A percentile compares a stretch with the other conserved stretches of the same genome.
phyloP scores from a whole-genome alignment of 2,329 filamentous ascomycete genomes.

The Pseudodiploospora longispora region DNA sequence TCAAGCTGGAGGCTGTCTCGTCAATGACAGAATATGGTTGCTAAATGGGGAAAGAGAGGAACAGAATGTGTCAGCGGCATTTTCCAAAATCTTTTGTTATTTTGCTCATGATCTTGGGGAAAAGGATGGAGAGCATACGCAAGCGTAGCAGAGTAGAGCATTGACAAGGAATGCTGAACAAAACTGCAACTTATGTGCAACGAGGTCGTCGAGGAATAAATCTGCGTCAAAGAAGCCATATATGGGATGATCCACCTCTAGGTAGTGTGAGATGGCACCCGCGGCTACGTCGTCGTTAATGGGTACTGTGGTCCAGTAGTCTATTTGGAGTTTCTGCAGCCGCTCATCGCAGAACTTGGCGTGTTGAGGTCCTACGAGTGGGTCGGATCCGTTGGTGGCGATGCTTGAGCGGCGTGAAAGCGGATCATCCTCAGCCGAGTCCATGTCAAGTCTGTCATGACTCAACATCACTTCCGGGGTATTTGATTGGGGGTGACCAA shows the following conservation, averaged over 20 bases:
- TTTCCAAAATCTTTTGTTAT: no score
- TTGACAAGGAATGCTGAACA: slow-evolving; percentile 26
- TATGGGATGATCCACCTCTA: slow-evolving; percentile 25
- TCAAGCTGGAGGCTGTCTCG: no score
- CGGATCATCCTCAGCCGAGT: not conserved
- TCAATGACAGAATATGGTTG: no score
- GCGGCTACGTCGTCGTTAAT: slow-evolving; percentile 22
- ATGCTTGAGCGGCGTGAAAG: not conserved
- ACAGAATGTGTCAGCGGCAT: no score
- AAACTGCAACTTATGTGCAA: slow-evolving; percentile 14
- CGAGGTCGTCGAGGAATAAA: slow-evolving; percentile 24
- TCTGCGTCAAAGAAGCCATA: slow-evolving; percentile 26
- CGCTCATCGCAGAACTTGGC: slow-evolving; percentile 9
- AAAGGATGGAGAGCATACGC: slow-evolving; percentile 13
- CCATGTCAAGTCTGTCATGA: no score
- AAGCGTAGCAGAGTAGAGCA: slow-evolving; percentile 23
- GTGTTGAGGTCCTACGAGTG: not conserved
- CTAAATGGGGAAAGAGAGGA: no score
- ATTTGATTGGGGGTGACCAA: not conserved
- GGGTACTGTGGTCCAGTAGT: slow-evolving; percentile 24
- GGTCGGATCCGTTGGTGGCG: not conserved
- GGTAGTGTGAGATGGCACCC: slow-evolving; percentile 22
- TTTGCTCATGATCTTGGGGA: not conserved
- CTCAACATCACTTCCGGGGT: no score
- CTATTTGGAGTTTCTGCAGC: slow-evolving; percentile 15